phyloP scores from a whole-genome alignment of 2,329 filamentous ascomycete genomes.

The Xylaria sp. region DNA sequence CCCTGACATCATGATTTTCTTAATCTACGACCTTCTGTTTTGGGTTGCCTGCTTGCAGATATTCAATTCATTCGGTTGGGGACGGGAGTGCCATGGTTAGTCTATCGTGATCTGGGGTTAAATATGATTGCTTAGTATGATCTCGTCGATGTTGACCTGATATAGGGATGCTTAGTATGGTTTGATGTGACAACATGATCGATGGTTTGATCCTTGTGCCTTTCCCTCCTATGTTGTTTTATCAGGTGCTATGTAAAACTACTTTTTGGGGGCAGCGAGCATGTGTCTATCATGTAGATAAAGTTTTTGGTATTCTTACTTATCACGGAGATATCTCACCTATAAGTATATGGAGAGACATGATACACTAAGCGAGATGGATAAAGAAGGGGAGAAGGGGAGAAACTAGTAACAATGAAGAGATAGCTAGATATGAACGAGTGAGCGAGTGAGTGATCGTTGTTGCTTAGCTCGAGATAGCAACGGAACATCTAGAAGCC shows the following conservation, averaged over 20 bases:
- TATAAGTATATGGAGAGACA: too few relatives aligned
- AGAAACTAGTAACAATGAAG: not conserved
- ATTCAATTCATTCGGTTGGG: not conserved
- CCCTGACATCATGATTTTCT: constrained; percentile 18
- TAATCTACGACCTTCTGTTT: constrained; percentile 12
- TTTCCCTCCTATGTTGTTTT: too few relatives aligned
- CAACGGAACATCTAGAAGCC: constrained; percentile 24
- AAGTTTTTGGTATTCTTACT: too few relatives aligned
- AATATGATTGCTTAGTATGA: not conserved
- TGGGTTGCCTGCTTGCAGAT: not conserved
- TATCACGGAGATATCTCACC: too few relatives aligned
- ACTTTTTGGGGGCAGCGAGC: too few relatives aligned
- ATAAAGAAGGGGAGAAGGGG: not conserved
- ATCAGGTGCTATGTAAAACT: too few relatives aligned
- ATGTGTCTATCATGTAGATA: too few relatives aligned
- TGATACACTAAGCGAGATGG: not conserved
- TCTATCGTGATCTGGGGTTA: not conserved
- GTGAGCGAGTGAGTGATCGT: not conserved
- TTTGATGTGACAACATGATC: too few relatives aligned
- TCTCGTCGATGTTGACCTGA: too few relatives aligned
- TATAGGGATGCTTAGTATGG: too few relatives aligned
- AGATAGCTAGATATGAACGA: not conserved
- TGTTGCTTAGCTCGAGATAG: constrained; percentile 14
- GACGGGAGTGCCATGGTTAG: not conserved
- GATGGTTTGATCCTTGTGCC: too few relatives aligned